Evolutionary conservation across 768 basidiomycete genomes (phyloP).

Genomic region (Boletus reticulatus): DNA sequence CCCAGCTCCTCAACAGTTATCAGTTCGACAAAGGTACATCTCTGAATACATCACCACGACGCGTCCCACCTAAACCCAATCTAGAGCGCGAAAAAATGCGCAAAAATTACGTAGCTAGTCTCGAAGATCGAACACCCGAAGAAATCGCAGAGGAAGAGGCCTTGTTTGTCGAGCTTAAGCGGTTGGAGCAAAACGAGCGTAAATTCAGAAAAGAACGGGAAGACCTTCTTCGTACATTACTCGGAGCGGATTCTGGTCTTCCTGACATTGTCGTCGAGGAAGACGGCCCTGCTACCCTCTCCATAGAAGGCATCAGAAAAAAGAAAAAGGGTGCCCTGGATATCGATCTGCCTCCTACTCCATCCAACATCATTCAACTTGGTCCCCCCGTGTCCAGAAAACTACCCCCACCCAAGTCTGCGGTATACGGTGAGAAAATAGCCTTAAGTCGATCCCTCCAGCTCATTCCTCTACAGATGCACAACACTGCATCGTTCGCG

Average conservation of each 20-base stretch:
- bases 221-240: conserved; percentile 77
- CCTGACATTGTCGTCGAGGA: conserved; percentile 65
- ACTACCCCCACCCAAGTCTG: conserved; percentile 50
- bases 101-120: conserved; percentile 80
- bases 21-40: conserved; percentile 82
- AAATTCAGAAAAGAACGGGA: conserved; percentile 87
- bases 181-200: conserved; percentile 91
- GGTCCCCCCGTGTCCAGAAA: conserved; percentile 38
- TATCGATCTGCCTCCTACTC: conserved; percentile 32
- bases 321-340: conserved; percentile 44
- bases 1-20: conserved; percentile 65
- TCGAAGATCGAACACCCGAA: conserved; percentile 85
- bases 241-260: conserved; percentile 86
- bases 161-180: conserved; percentile 88
- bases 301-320: conserved; percentile 51
- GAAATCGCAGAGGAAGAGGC: conserved; percentile 96
- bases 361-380: conserved; percentile 37
- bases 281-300: conserved; percentile 51
- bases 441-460: neutral
- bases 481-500: conserved; percentile 70
- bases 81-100: conserved; percentile 84
- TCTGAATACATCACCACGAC: too few species aligned
- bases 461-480: conserved; percentile 46
- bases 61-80: neutral
- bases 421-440: conserved; percentile 50